Conservation (phyloP, 805 yeast genomes). For the Tetrapisispora namnaoensis region DNA sequence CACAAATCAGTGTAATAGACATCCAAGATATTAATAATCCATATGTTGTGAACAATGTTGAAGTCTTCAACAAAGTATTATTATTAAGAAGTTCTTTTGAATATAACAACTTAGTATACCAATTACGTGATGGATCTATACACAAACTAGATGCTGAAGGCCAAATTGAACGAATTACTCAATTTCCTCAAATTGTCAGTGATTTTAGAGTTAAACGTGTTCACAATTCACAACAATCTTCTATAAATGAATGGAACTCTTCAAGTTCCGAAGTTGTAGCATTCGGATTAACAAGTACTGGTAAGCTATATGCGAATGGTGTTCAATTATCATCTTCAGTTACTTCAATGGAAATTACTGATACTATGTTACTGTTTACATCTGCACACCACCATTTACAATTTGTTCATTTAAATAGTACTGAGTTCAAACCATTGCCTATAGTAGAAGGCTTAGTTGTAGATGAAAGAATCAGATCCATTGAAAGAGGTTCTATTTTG, state of each 20-base stretch:
- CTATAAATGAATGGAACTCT: slow-evolving; percentile 21
- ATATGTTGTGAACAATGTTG: slow-evolving; percentile 32
- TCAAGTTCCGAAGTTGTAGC: slow-evolving; percentile 31
- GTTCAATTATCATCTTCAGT: slow-evolving; percentile 58
- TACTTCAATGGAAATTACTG: slow-evolving; percentile 70
- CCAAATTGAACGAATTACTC: slow-evolving; percentile 30
- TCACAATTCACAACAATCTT: slow-evolving; percentile 9
- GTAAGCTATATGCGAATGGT: slow-evolving; percentile 60
- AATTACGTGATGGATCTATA: slow-evolving; percentile 56
- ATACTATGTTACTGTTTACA: slow-evolving; percentile 65
- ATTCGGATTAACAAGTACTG: slow-evolving; percentile 68
- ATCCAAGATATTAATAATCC: slow-evolving; percentile 37
- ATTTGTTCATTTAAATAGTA: slow-evolving; percentile 58
- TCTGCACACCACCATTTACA: slow-evolving; percentile 80
- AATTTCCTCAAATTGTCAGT: slow-evolving; percentile 63
- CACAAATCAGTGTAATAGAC: slow-evolving; percentile 44
- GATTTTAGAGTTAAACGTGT: slow-evolving; percentile 41
- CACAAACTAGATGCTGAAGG: slow-evolving; percentile 32
- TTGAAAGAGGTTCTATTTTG: slow-evolving; percentile 86
- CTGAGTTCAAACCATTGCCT: slow-evolving; percentile 32
- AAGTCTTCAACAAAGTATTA: slow-evolving; percentile 42
- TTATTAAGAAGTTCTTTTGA: slow-evolving; percentile 46
- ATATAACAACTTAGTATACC: slow-evolving; percentile 42
- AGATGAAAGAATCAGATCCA: slow-evolving; percentile 80
- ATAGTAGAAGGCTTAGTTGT: slow-evolving; percentile 30